Evolutionary conservation across 495 filamentous ascomycete species (phyloP), one percentile per base, ranked within the genome.

Genomic region (Tuber magnatum): DNA sequence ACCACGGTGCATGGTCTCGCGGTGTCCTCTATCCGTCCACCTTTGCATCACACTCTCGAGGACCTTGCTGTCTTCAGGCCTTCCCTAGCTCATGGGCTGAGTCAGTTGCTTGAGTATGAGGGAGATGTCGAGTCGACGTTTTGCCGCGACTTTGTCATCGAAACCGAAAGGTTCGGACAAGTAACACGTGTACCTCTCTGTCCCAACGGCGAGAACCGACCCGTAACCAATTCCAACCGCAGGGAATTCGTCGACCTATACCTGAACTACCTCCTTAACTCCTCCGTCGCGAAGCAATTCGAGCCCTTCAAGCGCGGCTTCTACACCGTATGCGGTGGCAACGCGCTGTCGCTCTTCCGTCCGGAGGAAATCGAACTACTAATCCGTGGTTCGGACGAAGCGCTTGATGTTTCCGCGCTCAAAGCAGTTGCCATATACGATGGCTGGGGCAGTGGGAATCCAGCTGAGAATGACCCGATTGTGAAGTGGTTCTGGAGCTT

Each of bases 241-340:
- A 88, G 89, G 69, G 94, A 97, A 77, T 97, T 94, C 80, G 94
- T 97, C 51, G 92, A 96, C 75, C 86, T 92, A 14, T 97, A 97
- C 80, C 89, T 97, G 7, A 88, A 89, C 56, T 91, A 94, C 83
- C 84, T 94, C 22, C 88, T 97, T 24, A 93, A 97, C 81, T 90
- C 88, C 35, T 87, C 91, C 1, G 92, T 97, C 24, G 84, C 88
- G 73, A 87, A 92, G 69, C 94, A 97, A 80, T 97, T 94, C 74
- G 94, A 97, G 83, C 94, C 94, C 18, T 97, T 97, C 86, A 96
- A 94, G 83, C 89, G 94, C 68, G 94, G 94, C 6, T 97, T 97
- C 83, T 97, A 92, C 84, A 96, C 92, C 3, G 93, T 97, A 56
- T 97, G 93, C 82, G 92, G 91, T 43, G 93, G 94, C 38, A 97